These are phyloP conservation scores for Lactifluus volemus DNA, from an alignment of 768 basidiomycete genomes.

Conservation along the genomic window DNA sequence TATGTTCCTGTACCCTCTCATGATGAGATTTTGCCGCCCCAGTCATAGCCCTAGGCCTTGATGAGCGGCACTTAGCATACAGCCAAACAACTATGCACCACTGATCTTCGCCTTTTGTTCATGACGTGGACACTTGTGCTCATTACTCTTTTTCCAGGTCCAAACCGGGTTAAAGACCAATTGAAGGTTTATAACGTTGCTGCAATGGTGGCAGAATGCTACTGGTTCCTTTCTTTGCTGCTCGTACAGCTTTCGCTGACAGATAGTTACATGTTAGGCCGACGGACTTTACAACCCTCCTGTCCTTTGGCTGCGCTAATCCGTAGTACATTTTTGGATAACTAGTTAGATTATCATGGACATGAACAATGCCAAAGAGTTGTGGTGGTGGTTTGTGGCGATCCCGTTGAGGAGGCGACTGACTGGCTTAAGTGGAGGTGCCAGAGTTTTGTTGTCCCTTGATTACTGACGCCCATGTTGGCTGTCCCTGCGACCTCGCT, in stretches of 20 bases:
- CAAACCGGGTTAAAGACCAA: background rate
- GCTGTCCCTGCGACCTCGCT: background rate
- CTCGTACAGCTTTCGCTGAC: background rate
- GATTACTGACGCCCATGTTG: conserved; percentile 10
- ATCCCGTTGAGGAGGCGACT: background rate
- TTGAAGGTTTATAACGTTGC: background rate
- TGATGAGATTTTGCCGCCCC: conserved; percentile 21
- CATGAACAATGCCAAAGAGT: conserved; percentile 8
- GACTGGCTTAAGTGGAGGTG: background rate
- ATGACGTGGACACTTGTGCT: background rate
- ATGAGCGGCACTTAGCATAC: conserved; percentile 20
- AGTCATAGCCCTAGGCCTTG: conserved; percentile 21
- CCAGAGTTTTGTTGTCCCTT: background rate
- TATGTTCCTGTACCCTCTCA: background rate
- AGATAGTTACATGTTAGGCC: background rate
- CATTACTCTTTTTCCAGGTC: background rate
- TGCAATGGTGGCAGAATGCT: background rate
- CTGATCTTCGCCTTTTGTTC: conserved; percentile 10
- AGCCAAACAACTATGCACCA: conserved; percentile 20
- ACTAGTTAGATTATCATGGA: background rate
- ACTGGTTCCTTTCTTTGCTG: background rate
- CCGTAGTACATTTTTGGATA: conserved; percentile 3
- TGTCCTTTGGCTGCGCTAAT: background rate
- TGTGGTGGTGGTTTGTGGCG: background rate
- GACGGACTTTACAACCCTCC: background rate